Evolutionary conservation across 2,329 filamentous ascomycete genomes (phyloP), one percentile per base, ranked within the genome.

Genomic region (Ophiocordyceps australis): DNA sequence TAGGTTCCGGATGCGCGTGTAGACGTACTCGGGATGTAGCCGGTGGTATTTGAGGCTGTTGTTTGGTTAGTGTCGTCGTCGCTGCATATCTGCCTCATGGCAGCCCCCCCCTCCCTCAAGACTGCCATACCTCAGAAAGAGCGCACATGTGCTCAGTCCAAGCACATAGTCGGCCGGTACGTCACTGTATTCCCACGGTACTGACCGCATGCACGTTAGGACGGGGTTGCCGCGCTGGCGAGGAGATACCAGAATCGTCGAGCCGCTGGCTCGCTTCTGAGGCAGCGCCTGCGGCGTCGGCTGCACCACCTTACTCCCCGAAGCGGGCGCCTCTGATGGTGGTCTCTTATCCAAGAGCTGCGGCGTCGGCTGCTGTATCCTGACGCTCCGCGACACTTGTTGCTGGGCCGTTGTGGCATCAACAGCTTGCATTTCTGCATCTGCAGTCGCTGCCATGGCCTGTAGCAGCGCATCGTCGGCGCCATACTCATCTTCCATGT

Each of bases 1-100:
- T 5, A 98, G 59, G 25, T 74, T 71, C 27, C 78, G 75, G 38
- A 98, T 91, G 30, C 89, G 77, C 14, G 77, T 83, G 56, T 95
- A 95, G 41, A 98, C 82, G 57, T 98, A 98, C 52, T 98, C 89
- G 1, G 89, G 89, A 45, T 98, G 89, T 27, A 98, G 64, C 16
- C 86, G 81, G 50, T 98, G 89, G 50, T 98, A 98, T 50, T 95
- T 98, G 28, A 98, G 65, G 24, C 81, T 63, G 29, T n/a, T n/a
- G 17, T n/a, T n/a, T n/a, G n/a, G n/a, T n/a, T n/a, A n/a, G n/a
- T n/a, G 7, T 13, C 2, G 18, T 36, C 12, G 35, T 29, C 17
- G 20, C 13, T 10, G 7, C 20, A 11, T 3, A 5, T 8, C 8
- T 5, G n/a, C 15, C 7, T 5, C 18, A 5, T 12, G 14, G 3